These are phyloP conservation scores for Novymonas esmeraldas DNA, from an alignment of 208 protist species.

Conservation along the genomic window DNA sequence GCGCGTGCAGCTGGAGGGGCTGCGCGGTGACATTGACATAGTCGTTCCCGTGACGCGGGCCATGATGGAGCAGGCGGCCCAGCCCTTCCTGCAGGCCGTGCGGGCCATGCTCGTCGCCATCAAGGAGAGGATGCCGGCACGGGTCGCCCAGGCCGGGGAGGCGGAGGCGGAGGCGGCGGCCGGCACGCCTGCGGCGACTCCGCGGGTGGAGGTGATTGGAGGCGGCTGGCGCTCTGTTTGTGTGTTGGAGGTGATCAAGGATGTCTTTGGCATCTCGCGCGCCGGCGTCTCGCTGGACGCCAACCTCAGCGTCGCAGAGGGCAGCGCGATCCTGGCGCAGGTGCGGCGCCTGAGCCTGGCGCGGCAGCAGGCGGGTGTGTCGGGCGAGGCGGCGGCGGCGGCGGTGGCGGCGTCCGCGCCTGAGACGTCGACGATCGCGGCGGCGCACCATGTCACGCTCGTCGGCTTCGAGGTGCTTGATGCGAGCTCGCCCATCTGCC, in stretches of 20 bases:
- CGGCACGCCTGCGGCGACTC: constrained; percentile 6
- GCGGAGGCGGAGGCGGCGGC: constrained; percentile 2
- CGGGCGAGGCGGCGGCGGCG: constrained; percentile 19
- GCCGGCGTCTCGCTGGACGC: constrained; percentile 66
- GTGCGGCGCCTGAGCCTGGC: constrained; percentile 9
- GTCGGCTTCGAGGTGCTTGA: constrained; percentile 38
- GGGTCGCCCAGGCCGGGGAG: too few species aligned
- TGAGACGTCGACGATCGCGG: constrained; percentile 1
- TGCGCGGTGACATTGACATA: constrained; percentile 55
- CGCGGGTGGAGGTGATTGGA: constrained; percentile 73
- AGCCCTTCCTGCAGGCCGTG: constrained; percentile 36
- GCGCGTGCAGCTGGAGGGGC: constrained; percentile 53
- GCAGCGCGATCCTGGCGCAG: constrained; percentile 59
- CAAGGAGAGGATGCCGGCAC: constrained; percentile 22
- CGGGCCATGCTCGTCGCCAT: constrained; percentile 40
- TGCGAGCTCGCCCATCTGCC: constrained; percentile 5
- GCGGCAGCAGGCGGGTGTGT: background rate
- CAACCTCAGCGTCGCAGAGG: constrained; percentile 68
- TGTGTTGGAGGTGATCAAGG: constrained; percentile 49
- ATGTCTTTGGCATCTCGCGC: constrained; percentile 38
- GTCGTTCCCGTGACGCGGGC: constrained; percentile 39
- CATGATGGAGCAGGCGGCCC: constrained; percentile 34
- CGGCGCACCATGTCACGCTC: constrained; percentile 44
- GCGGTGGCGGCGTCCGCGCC: background rate
- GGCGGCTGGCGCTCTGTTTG: constrained; percentile 73